These are phyloP conservation scores for Lathyrus aphaca DNA, from an alignment of 306 rosid genomes.

Conservation along the genomic window DNA sequence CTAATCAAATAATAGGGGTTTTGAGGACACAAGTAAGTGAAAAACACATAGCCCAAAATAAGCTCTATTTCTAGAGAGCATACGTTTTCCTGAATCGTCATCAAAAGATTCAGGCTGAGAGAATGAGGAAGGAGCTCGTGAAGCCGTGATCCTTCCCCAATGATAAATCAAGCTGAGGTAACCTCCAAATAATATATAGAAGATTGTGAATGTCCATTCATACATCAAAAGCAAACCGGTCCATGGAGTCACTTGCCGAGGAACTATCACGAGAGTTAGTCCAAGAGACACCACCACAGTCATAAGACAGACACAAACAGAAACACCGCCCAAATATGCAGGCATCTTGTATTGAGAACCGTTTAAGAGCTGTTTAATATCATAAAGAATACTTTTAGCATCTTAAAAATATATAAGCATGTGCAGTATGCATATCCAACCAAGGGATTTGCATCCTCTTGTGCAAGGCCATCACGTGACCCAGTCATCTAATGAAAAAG, in stretches of 20 bases:
- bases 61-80: constrained; percentile 31
- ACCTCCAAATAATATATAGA: constrained; percentile 74
- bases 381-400: constrained; percentile 27
- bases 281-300: constrained; percentile 66
- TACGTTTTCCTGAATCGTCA: constrained; percentile 77
- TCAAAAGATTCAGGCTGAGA: constrained; percentile 58
- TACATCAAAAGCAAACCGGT: constrained; percentile 93
- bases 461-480: constrained; percentile 12
- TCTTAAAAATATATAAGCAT: constrained; percentile 15
- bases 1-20: neutral
- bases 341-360: constrained; percentile 73
- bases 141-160: constrained; percentile 68
- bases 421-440: constrained; percentile 21
- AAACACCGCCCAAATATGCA: constrained; percentile 71
- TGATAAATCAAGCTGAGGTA: constrained; percentile 63
- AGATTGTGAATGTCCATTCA: constrained; percentile 86
- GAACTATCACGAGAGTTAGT: constrained; percentile 64
- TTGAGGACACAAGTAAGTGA: constrained; percentile 20
- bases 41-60: constrained; percentile 16
- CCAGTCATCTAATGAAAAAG: neutral
- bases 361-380: constrained; percentile 42
- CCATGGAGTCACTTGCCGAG: constrained; percentile 94
- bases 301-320: constrained; percentile 68
- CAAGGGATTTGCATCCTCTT: constrained; percentile 19
- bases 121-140: constrained; percentile 49